Evolutionary conservation across 208 protist species (phyloP), one percentile per base, ranked within the genome.

Genomic region (Acanthamoeba lenticulata): DNA sequence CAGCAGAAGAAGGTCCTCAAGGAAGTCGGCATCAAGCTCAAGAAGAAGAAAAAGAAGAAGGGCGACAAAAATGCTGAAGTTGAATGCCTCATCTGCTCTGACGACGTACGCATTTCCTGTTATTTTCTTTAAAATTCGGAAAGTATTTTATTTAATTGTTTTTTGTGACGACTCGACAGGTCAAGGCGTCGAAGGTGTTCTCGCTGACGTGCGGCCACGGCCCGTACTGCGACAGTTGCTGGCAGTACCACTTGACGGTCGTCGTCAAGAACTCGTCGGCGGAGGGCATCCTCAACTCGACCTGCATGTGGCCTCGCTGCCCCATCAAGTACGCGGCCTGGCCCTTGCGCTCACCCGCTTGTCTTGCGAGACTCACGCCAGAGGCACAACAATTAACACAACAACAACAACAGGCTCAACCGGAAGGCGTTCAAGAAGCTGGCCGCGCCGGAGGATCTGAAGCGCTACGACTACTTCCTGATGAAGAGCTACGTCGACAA

Each of bases 381-480:
- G 3, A 45, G 34, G 36, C 85, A 44, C 34, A 94, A 36, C 44
- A 47, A 62, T 38, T 95, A n/a, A 74, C 86, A 1, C 74, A 57
- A 1, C 32, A 57, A 21, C 34, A 38, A 9, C 15, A 1, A 24
- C 40, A 86, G 65, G 72, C 36, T 94, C 24, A 95, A 94, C 79
- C 2, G 13, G 34, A 55, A 44, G 65, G 72, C 49, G 29, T 88
- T 67, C 69, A 60, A 55, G 40, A 55, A 45, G 49, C 49, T 94
- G 34, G 45, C 44, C 4, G 44, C 42, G n/a, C 36, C 24, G 55
- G 74, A 47, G 52, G 65, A 67, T 19, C 81, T 55, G 62, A 57
- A 92, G 55, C 55, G 95, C 40, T 96, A 96, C 90, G 93, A 89
- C 69, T 96, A 96, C 69, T 96, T 96, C 88, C 49, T 96, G 19